phyloP scores from a whole-genome alignment of 2,329 filamentous ascomycete species.

The Emmonsia crescens region DNA sequence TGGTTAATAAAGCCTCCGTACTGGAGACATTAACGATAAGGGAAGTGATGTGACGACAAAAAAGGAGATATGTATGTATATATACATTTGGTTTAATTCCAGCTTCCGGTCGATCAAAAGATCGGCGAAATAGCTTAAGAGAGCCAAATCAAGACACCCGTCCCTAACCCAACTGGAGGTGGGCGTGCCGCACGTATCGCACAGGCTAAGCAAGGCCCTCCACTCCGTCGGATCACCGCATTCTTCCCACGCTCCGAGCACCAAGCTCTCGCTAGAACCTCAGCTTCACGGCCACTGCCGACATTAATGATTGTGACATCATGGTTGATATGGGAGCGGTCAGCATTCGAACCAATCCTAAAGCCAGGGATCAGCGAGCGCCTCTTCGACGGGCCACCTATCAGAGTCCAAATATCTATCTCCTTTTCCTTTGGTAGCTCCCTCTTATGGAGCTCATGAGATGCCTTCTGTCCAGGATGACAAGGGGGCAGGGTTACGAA shows the following conservation, averaged over 20 bases:
- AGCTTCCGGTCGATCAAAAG: not conserved
- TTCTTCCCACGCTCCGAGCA: not conserved
- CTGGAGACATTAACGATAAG: not conserved
- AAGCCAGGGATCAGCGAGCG: not conserved
- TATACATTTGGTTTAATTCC: not conserved
- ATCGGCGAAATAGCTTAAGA: not conserved
- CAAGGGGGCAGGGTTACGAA: not conserved
- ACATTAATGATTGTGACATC: conserved; percentile 1
- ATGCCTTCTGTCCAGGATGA: not conserved
- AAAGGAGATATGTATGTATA: not conserved
- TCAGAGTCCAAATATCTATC: not conserved
- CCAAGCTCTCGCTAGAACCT: not conserved
- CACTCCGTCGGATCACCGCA: not conserved
- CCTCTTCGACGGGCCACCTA: not conserved
- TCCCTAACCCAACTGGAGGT: not conserved
- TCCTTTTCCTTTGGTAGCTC: not conserved
- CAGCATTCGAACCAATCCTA: not conserved
- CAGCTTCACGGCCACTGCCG: not conserved
- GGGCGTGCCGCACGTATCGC: not conserved
- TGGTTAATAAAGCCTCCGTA: not conserved
- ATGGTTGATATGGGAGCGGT: not conserved
- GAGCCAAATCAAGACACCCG: not conserved
- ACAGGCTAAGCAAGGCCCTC: not conserved
- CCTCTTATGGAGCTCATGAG: not conserved
- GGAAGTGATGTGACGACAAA: too few relatives aligned